Percentiles rank a stretch among this genome's conserved stretches.
Conservation (phyloP, 129 eudicot species). For the Flaveria sonorensis region DNA sequence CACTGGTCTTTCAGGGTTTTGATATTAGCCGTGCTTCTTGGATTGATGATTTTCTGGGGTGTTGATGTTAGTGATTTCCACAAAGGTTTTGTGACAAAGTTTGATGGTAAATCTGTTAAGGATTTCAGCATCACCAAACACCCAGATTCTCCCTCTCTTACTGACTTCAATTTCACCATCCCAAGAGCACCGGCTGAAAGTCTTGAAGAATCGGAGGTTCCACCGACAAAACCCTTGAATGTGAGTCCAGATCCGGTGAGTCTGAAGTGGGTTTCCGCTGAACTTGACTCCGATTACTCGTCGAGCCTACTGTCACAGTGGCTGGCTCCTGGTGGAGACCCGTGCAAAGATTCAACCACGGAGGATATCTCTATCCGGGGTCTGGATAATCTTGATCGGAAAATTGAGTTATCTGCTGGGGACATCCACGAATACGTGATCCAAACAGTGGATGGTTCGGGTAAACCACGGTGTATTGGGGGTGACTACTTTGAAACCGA, state of each 20-base stretch:
- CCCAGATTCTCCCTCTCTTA: conserved; percentile 25
- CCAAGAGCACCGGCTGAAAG: conserved; percentile 8
- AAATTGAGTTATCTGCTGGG: conserved; percentile 51
- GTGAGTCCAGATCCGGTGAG: conserved; percentile 5
- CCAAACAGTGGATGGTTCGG: conserved; percentile 71
- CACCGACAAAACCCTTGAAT: conserved; percentile 18
- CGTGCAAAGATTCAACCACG: conserved; percentile 73
- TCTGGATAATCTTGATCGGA: conserved; percentile 41
- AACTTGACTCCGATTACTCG: conserved; percentile 63
- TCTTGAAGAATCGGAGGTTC: neutral
- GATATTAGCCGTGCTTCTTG: conserved; percentile 48
- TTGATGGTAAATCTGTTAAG: conserved; percentile 28
- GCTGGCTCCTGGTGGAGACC: conserved; percentile 76
- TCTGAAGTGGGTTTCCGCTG: conserved; percentile 67
- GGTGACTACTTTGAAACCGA: conserved; percentile 91
- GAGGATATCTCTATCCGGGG: conserved; percentile 55
- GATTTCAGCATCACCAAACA: neutral
- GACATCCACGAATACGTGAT: conserved; percentile 65
- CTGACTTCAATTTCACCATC: neutral
- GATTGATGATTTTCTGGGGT: conserved; percentile 57
- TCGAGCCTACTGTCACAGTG: conserved; percentile 56
- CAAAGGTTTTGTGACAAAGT: conserved; percentile 40
- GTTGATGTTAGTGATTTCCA: conserved; percentile 43
- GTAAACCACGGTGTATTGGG: conserved; percentile 66
- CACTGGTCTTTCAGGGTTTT: conserved; percentile 67